Conservation (phyloP, 805 yeast species). For the Wickerhamiella vanderwaltii region DNA sequence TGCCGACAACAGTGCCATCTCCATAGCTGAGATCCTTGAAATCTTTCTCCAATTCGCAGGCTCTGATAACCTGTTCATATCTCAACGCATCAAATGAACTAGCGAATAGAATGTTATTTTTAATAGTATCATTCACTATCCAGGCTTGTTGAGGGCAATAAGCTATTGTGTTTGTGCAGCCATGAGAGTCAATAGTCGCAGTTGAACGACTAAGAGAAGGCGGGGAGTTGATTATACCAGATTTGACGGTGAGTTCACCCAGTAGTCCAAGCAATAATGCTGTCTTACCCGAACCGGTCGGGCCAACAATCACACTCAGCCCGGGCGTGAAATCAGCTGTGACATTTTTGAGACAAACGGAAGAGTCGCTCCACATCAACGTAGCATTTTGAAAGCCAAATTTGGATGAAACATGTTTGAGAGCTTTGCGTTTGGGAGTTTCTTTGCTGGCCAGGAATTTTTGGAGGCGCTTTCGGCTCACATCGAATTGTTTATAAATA, state of each 20-base stretch:
- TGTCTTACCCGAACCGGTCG: conserved; percentile 93
- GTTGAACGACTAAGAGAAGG: conserved; percentile 61
- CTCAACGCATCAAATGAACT: conserved; percentile 59
- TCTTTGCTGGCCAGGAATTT: conserved; percentile 73
- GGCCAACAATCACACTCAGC: conserved; percentile 76
- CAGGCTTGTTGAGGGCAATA: conserved; percentile 95
- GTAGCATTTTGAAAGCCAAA: conserved; percentile 72
- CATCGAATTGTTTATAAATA: conserved; percentile 80
- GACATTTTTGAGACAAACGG: neutral
- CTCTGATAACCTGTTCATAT: conserved; percentile 66
- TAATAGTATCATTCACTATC: conserved; percentile 82
- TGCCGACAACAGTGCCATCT: conserved; percentile 82
- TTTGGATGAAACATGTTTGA: neutral
- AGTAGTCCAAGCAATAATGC: conserved; percentile 77
- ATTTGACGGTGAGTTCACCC: conserved; percentile 77
- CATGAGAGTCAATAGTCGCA: conserved; percentile 56
- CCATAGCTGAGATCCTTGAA: conserved; percentile 76
- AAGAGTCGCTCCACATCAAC: neutral
- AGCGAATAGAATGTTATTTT: conserved; percentile 71
- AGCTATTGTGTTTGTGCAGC: conserved; percentile 82
- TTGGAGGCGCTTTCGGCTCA: conserved; percentile 78
- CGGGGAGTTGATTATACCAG: conserved; percentile 69
- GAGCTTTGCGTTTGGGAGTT: conserved; percentile 32
- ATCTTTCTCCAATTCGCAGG: conserved; percentile 83
- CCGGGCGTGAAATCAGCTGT: neutral